phyloP scores from a whole-genome alignment of 345 rosid genomes.

The Aquilaria malaccensis region DNA sequence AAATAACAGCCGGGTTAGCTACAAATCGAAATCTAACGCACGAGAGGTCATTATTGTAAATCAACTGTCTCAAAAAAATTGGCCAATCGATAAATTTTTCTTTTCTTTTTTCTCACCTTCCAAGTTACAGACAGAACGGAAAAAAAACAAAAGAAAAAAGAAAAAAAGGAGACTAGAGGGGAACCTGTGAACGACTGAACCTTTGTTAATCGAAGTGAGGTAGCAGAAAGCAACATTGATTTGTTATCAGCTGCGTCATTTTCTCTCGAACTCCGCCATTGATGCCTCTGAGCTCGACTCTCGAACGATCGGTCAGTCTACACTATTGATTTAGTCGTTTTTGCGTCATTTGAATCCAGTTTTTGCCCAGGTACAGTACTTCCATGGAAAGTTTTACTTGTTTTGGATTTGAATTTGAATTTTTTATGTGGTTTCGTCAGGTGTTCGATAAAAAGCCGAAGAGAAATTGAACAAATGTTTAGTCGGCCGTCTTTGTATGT shows the following conservation, averaged over 20 bases:
- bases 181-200: too few relatives aligned
- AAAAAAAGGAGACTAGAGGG: too few relatives aligned
- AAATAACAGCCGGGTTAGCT: too few relatives aligned
- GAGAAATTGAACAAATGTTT: slow-evolving; percentile 18
- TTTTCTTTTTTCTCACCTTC: too few relatives aligned
- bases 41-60: too few relatives aligned
- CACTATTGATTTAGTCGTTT: neutral
- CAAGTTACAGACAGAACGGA: neutral
- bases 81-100: too few relatives aligned
- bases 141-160: neutral
- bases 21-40: too few relatives aligned
- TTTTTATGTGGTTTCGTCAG: slow-evolving; percentile 20
- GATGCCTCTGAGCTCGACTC: slow-evolving; percentile 7
- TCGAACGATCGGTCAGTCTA: slow-evolving; percentile 26
- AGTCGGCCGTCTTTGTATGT: slow-evolving; percentile 10
- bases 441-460: slow-evolving; percentile 29
- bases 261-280: slow-evolving; percentile 24
- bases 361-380: neutral
- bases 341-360: neutral
- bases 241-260: slow-evolving; percentile 21
- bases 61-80: too few relatives aligned
- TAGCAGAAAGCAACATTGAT: slow-evolving; percentile 11
- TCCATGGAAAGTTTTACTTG: neutral
- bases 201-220: too few relatives aligned
- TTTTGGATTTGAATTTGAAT: neutral